Percentiles rank a stretch among this genome's conserved stretches.
Conservation (phyloP, 257 asterid species). For the Gentiana straminea region DNA sequence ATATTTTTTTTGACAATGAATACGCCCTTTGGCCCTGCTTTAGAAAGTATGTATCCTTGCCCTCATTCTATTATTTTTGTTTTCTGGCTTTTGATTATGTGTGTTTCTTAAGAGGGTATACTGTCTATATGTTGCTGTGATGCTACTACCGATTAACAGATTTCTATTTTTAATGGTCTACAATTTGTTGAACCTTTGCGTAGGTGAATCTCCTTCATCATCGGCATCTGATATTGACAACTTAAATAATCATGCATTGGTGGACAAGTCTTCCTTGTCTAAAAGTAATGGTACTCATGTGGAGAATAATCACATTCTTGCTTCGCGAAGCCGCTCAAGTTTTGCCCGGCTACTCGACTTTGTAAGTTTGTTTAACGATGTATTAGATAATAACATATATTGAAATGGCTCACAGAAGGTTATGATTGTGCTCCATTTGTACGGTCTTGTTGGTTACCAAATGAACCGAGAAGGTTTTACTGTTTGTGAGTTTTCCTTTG, state of each 20-base stretch:
- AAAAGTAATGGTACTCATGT: slow-evolving; percentile 48
- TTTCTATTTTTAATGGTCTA: slow-evolving; percentile 7
- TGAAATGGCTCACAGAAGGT: not conserved
- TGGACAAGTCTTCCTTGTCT: slow-evolving; percentile 43
- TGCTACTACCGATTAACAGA: not conserved
- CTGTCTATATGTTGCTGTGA: no score
- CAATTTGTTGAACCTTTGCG: slow-evolving; percentile 18
- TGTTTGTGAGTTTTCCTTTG: not conserved
- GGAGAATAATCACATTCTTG: slow-evolving; percentile 42
- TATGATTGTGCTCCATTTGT: not conserved
- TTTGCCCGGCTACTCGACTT: slow-evolving; percentile 68
- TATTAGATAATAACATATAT: not conserved
- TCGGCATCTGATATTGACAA: slow-evolving; percentile 92
- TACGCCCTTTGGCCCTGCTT: no score
- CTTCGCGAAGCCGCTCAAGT: slow-evolving; percentile 51
- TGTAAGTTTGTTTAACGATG: slow-evolving; percentile 42
- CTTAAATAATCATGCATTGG: slow-evolving; percentile 55
- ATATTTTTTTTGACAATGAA: no score
- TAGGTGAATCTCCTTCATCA: slow-evolving; percentile 95
- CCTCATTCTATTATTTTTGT: no score
- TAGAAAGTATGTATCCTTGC: no score
- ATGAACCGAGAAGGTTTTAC: not conserved
- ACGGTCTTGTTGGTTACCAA: not conserved
- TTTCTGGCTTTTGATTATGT: no score
- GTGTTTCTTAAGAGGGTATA: no score